Evolutionary conservation across 306 rosid species (phyloP).

Genomic region (Arachis stenosperma): DNA sequence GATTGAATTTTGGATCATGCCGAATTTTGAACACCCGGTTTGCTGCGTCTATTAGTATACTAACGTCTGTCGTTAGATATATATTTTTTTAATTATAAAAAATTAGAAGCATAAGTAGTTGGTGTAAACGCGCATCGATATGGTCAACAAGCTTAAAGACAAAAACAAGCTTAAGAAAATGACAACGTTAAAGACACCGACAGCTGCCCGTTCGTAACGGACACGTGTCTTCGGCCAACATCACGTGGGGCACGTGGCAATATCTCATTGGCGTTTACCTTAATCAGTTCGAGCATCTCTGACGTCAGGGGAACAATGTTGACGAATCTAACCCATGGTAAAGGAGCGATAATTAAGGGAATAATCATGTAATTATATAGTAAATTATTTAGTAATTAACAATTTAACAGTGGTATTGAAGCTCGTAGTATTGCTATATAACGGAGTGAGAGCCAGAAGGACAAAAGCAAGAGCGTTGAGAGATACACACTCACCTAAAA

Average conservation of each 20-base stretch:
- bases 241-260: not conserved
- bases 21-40: too few species aligned
- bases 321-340: slow-evolving; percentile 35
- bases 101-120: not conserved
- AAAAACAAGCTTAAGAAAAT: not conserved
- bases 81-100: not conserved
- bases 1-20: too few species aligned
- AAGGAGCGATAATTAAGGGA: slow-evolving; percentile 38
- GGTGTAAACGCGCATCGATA: slow-evolving; percentile 45
- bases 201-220: slow-evolving; percentile 40
- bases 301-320: slow-evolving; percentile 42
- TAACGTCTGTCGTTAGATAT: too few species aligned
- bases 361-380: not conserved
- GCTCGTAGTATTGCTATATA: slow-evolving; percentile 47
- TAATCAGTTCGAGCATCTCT: not conserved
- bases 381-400: slow-evolving; percentile 16
- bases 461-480: slow-evolving; percentile 66
- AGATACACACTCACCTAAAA: slow-evolving; percentile 41
- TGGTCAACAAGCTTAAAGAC: slow-evolving; percentile 47
- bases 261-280: not conserved
- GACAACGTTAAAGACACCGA: slow-evolving; percentile 37
- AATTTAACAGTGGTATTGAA: slow-evolving; percentile 27
- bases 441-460: not conserved
- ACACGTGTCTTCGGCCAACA: slow-evolving; percentile 37
- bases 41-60: too few species aligned